Percentiles rank a stretch among this genome's conserved stretches.
Conservation (phyloP, 371 early-diverging fungal species). For the Homolaphlyctis polyrhiza region DNA sequence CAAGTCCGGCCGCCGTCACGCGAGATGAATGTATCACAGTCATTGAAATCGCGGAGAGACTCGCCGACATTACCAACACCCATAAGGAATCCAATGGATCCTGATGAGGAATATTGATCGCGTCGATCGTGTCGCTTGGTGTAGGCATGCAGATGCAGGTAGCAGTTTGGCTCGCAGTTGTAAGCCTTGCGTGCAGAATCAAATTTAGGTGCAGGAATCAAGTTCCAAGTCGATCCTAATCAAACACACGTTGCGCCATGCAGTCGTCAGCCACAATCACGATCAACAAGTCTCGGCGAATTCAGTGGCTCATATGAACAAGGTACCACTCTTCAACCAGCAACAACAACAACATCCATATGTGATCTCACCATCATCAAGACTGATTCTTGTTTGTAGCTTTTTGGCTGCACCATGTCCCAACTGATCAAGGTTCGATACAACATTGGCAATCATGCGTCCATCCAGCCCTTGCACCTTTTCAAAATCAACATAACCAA, state of each 20-base stretch:
- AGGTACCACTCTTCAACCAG: too few relatives aligned
- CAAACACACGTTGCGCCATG: too few relatives aligned
- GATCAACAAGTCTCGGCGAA: too few relatives aligned
- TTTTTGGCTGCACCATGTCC: conserved; percentile 19
- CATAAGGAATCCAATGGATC: conserved; percentile 42
- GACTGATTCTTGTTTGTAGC: conserved; percentile 34
- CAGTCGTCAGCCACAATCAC: too few relatives aligned
- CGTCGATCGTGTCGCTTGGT: conserved; percentile 41
- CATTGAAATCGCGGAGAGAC: conserved; percentile 23
- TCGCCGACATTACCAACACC: conserved; percentile 50
- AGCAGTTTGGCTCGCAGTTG: conserved; percentile 23
- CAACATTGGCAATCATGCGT: conserved; percentile 38
- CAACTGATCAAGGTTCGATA: conserved; percentile 31
- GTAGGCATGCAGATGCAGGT: conserved; percentile 41
- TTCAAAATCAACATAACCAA: conserved; percentile 43
- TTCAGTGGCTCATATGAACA: too few relatives aligned
- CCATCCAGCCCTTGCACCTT: conserved; percentile 41
- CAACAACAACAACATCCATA: too few relatives aligned
- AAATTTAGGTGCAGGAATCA: conserved; percentile 33
- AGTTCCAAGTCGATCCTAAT: conserved; percentile 69
- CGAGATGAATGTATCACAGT: conserved; percentile 39
- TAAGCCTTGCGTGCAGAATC: conserved; percentile 35
- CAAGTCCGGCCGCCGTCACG: conserved; percentile 44
- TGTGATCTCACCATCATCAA: conserved; percentile 39
- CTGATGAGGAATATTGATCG: conserved; percentile 31